Base-by-base conservation (phyloP, 2,329 filamentous ascomycete species). In the Colletotrichum kahawae region DNA sequence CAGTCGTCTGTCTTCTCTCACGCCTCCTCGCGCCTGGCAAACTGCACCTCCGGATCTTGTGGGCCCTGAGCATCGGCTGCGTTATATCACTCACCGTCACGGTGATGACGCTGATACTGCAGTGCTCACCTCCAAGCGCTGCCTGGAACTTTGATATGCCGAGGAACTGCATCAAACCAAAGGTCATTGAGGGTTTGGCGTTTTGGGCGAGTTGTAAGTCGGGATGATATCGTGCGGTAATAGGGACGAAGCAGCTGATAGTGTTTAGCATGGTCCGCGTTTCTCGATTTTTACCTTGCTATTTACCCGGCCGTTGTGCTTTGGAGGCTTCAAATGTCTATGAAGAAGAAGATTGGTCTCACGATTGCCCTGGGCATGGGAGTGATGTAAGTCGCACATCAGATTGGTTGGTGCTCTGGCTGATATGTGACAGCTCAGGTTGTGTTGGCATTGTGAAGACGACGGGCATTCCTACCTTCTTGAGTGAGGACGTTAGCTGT, bases 281-380 rank as follows among this genome's bases (percentile, higher is more conserved):
- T 81, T 31, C 73, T 80, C 16, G 80, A 81, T 62, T 66, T 81
- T 12, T 80, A 79, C 67, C 73, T 81, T 5, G 79, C 79, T 18
- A 62, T 79, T 0, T 81, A 80, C 38, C 80, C 80, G 1, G 76
- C 79, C 1, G 57, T 71, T 7, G 79, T 80, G 3, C 74, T 81
- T 0, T 78, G 70, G 59, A 70, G 64, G 13, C 67, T 80, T 21
- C 77, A 79, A 54, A 71, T 81, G 67, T 67, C 74, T 1, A 21
- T 75, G 2, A 78, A 77, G 59, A 81, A 80, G 76, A 81, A 80
- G 75, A n/a, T 80, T 2, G 79, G 77, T 5, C 73, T 82, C 3
- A 76, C 74, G 13, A 56, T 74, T 27, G 78, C 78, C 5, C 80
- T 82, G 16, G 80, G 80, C 3, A 72, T 82, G 4, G 80, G 80